Evolutionary conservation across 208 protist genomes (phyloP), one percentile per base, ranked within the genome.

Genomic region (Wallacemonas collosoma): DNA sequence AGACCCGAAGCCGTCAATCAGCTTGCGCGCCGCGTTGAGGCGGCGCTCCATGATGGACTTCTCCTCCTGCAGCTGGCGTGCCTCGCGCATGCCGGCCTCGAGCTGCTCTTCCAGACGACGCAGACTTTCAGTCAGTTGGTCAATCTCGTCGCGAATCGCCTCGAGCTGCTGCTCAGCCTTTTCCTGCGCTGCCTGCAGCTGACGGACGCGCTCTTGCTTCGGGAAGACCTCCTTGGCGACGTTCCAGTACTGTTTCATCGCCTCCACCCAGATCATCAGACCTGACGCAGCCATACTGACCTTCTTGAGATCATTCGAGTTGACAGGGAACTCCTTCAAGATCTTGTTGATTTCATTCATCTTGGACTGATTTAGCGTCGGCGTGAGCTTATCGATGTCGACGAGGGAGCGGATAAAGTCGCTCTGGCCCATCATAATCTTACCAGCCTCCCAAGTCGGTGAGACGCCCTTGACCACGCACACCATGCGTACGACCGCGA

Each of bases 201-300:
- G 85, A 12, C 90, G 88, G 71, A 99, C 98, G 8, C 87, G 85
- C 79, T 96, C 85, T 67, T 98, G 89, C 82, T 99, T 99, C 36
- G 99, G 99, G 26, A 98, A 89, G 36, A 99, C 98, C 68, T 95
- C 97, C 83, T 99, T 99, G 35, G 94, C 93, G 8, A 99, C 96
- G 66, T 94, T 90, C 87, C 99, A 99, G 89, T 99, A 99, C 68
- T 97, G 88, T 63, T 98, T 93, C 86, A 99, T 99, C 55, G 98
- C 97, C 75, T 95, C 84, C 17, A 99, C 97, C 98, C 98, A 99
- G 51, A 93, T 93, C 84, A 99, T 97, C 43, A 99, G 80, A 5
- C 91, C 95, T 6, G 91, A 93, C 55, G 93, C 97, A 26, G 98
- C 97, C 65, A 94, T 79, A 77, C 93, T 97, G 7, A 94, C 87